These are phyloP conservation scores for Termitomyces heimii DNA, from an alignment of 768 basidiomycete genomes.

Conservation along the genomic window DNA sequence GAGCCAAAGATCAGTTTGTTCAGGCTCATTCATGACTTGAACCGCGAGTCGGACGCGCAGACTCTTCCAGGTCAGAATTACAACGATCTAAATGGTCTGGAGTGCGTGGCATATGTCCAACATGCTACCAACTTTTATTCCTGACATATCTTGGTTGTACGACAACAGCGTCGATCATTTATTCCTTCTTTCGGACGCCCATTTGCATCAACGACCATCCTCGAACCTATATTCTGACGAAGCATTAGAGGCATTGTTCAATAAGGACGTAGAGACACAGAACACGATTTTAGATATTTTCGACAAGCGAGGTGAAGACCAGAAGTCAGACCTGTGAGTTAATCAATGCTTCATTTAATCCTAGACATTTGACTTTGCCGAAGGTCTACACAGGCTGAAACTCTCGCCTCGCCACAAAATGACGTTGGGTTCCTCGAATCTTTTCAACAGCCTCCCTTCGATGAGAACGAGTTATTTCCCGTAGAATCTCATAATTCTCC, in stretches of 20 bases:
- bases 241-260: neutral
- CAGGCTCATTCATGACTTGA: no score
- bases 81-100: neutral
- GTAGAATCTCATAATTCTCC: neutral
- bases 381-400: neutral
- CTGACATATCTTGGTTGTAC: neutral
- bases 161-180: neutral
- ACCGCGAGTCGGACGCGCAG: neutral
- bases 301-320: neutral
- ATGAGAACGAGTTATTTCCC: neutral
- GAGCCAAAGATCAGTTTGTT: neutral
- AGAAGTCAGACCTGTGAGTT: neutral
- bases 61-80: neutral
- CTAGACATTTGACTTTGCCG: neutral
- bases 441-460: neutral
- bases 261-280: neutral
- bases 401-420: neutral
- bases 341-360: neutral
- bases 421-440: neutral
- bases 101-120: neutral
- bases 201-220: neutral
- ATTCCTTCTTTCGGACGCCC: neutral
- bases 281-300: no score
- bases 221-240: neutral
- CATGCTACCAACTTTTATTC: no score